phyloP scores from a whole-genome alignment of 164 flowering plant genomes.

The Kingdonia uniflora region DNA sequence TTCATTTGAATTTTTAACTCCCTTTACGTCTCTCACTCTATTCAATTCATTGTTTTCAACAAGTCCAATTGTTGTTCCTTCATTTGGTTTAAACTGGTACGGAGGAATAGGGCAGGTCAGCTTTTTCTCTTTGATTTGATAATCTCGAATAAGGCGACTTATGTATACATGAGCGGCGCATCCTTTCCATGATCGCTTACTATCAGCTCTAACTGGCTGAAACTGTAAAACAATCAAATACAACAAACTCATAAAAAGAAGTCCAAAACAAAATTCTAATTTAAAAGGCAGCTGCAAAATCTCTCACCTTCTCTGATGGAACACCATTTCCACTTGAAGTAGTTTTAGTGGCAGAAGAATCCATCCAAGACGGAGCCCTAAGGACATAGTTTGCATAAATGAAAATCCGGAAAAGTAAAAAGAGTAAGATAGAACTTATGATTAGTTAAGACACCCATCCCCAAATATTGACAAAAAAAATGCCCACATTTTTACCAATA shows the following conservation, averaged over 20 bases:
- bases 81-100: constrained; percentile 15
- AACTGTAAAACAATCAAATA: constrained; percentile 21
- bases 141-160: constrained; percentile 32
- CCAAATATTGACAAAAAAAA: too few relatives aligned
- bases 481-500: too few relatives aligned
- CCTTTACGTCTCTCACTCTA: constrained; percentile 4
- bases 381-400: constrained; percentile 5
- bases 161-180: constrained; percentile 52
- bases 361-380: constrained; percentile 38
- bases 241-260: neutral
- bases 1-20: constrained; percentile 16
- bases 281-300: neutral
- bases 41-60: constrained; percentile 2
- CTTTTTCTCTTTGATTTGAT: constrained; percentile 22
- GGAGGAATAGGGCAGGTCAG: constrained; percentile 7
- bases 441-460: too few relatives aligned
- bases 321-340: constrained; percentile 11
- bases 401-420: neutral
- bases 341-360: constrained; percentile 13
- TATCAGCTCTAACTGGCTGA: constrained; percentile 10
- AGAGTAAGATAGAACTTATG: too few relatives aligned
- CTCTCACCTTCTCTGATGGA: constrained; percentile 29
- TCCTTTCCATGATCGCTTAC: constrained; percentile 34
- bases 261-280: too few relatives aligned
- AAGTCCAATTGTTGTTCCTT: constrained; percentile 17